Conservation (phyloP, 2,329 filamentous ascomycete species). For the Xylaria multiplex region DNA sequence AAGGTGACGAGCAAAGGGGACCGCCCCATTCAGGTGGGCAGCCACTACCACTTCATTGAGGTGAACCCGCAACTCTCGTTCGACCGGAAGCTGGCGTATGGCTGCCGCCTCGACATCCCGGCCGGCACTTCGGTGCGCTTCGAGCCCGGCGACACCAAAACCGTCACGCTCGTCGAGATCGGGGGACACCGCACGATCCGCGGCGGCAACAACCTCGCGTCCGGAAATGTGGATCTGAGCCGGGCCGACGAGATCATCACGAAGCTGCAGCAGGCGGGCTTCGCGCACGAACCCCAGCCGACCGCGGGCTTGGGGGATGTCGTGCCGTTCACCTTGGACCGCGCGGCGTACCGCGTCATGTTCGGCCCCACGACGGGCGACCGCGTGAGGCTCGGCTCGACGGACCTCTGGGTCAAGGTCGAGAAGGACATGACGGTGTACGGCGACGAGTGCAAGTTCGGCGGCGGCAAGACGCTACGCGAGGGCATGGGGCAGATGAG, state of each 20-base stretch:
- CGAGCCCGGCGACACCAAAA: conserved; percentile 92
- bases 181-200: conserved; percentile 81
- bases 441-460: conserved; percentile 95
- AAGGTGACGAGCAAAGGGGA: conserved; percentile 88
- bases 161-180: conserved; percentile 89
- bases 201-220: conserved; percentile 84
- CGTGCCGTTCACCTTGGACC: conserved; percentile 75
- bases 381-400: conserved; percentile 80
- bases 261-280: conserved; percentile 76
- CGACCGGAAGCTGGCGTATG: conserved; percentile 83
- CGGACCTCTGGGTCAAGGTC: conserved; percentile 89
- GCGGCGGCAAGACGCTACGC: conserved; percentile 90
- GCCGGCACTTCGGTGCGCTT: conserved; percentile 93
- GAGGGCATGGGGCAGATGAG: conserved; percentile 96
- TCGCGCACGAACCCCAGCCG: conserved; percentile 79
- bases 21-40: conserved; percentile 89
- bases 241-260: conserved; percentile 73
- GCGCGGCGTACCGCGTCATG: conserved; percentile 84
- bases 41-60: conserved; percentile 96
- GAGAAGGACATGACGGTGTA: conserved; percentile 86
- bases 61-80: conserved; percentile 91
- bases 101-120: conserved; percentile 87
- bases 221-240: conserved; percentile 73
- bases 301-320: conserved; percentile 63
- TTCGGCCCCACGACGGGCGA: conserved; percentile 94